Evolutionary conservation across 371 early-diverging fungal genomes (phyloP).

Genomic region (Syncephalastrum sp.): DNA sequence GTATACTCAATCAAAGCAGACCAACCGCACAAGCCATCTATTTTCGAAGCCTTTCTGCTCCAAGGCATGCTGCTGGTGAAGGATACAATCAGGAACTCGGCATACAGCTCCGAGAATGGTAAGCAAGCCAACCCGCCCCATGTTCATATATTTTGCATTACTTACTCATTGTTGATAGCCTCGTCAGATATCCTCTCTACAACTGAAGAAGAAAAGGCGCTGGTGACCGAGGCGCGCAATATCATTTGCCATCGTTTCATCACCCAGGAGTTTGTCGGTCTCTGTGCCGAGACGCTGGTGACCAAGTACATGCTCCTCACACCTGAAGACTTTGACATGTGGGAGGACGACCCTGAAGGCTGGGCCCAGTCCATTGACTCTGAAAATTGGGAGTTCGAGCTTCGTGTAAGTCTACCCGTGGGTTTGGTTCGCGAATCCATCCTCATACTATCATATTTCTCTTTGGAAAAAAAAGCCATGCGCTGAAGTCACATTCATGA

Average conservation of each 20-base stretch:
- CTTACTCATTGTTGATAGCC: too few species aligned
- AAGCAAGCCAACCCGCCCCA: constrained; percentile 6
- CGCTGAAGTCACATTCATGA: constrained; percentile 83
- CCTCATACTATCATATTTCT: not conserved
- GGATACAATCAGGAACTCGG: constrained; percentile 65
- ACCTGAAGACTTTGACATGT: constrained; percentile 68
- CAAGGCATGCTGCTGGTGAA: constrained; percentile 73
- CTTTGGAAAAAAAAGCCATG: constrained; percentile 38
- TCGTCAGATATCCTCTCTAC: constrained; percentile 29
- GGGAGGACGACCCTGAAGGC: constrained; percentile 88
- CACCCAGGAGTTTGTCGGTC: constrained; percentile 64
- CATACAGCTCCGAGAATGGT: constrained; percentile 34
- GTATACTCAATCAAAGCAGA: not conserved
- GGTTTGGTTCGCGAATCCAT: not conserved
- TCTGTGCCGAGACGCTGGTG: constrained; percentile 68
- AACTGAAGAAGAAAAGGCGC: constrained; percentile 52
- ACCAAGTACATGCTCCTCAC: constrained; percentile 74
- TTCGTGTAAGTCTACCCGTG: constrained; percentile 53
- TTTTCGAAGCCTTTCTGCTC: constrained; percentile 44
- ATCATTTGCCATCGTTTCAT: constrained; percentile 68
- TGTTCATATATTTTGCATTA: too few species aligned
- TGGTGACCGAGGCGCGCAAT: constrained; percentile 50
- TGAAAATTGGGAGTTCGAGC: constrained; percentile 85
- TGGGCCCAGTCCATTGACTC: constrained; percentile 81
- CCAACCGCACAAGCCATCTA: constrained; percentile 5